phyloP scores from a whole-genome alignment of 2,329 filamentous ascomycete species.

The Setomelanomma holmii region DNA sequence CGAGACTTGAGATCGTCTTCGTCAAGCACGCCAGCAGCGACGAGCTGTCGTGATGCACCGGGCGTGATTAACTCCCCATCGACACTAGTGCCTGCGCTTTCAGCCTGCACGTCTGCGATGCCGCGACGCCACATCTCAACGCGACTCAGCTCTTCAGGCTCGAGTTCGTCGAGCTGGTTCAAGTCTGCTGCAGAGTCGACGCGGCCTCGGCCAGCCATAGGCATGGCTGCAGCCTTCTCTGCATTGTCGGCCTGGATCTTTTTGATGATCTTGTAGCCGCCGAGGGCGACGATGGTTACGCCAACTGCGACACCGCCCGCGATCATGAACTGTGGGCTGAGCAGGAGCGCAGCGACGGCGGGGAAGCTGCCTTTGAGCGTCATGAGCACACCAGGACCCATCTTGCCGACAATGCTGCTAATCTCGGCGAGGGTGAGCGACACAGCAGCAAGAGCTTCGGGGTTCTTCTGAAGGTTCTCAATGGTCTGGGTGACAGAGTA shows the following conservation, averaged over 20 bases:
- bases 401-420: slow-evolving; percentile 79
- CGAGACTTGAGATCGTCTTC: slow-evolving; percentile 56
- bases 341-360: slow-evolving; percentile 82
- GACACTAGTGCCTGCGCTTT: slow-evolving; percentile 65
- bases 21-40: slow-evolving; percentile 55
- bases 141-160: slow-evolving; percentile 62
- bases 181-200: slow-evolving; percentile 29
- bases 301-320: slow-evolving; percentile 87
- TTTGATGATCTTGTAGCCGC: slow-evolving; percentile 97
- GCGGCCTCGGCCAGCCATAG: slow-evolving; percentile 20
- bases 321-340: slow-evolving; percentile 93
- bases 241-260: slow-evolving; percentile 66
- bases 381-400: slow-evolving; percentile 80
- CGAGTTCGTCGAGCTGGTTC: slow-evolving; percentile 61
- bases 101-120: slow-evolving; percentile 64
- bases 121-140: slow-evolving; percentile 71
- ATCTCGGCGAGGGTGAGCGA: slow-evolving; percentile 92
- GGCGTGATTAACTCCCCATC: slow-evolving; percentile 72
- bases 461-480: slow-evolving; percentile 77
- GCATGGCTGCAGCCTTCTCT: slow-evolving; percentile 31
- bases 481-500: slow-evolving; percentile 85
- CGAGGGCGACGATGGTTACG: slow-evolving; percentile 94
- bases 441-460: slow-evolving; percentile 91
- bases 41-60: slow-evolving; percentile 56
- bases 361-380: slow-evolving; percentile 83